Percentiles rank a stretch among this genome's conserved stretches.
Evolutionary conservation across 2,329 filamentous ascomycete species (phyloP).

Genomic region (Trichophyton mentagrophytes): DNA sequence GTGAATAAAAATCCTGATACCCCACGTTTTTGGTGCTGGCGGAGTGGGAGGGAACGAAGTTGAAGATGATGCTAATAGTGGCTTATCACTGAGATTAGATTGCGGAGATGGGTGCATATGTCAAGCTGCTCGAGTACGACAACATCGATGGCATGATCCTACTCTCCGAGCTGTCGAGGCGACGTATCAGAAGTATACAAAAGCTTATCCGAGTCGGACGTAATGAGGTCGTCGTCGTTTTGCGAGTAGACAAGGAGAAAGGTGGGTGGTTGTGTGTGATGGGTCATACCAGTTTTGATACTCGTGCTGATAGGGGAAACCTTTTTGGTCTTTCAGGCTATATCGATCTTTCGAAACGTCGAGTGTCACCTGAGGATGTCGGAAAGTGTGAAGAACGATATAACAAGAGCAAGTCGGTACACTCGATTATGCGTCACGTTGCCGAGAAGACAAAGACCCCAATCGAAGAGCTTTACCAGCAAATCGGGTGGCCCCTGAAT

Average conservation of each 20-base stretch:
- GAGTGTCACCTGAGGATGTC: conserved; percentile 94
- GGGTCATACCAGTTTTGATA: conserved; percentile 12
- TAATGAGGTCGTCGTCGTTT: conserved; percentile 96
- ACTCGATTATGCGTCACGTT: conserved; percentile 97
- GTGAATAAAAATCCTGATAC: conserved; percentile 33
- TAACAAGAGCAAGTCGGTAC: conserved; percentile 99
- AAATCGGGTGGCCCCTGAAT: conserved; percentile 93
- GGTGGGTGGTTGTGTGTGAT: conserved; percentile 37
- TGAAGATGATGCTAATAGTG: neutral
- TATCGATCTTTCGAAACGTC: conserved; percentile 96
- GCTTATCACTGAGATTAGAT: conserved; percentile 46
- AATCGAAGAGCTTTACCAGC: conserved; percentile 90
- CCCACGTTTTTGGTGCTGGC: neutral
- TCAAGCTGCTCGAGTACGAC: conserved; percentile 98
- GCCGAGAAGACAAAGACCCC: conserved; percentile 90
- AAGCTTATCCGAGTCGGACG: conserved; percentile 96
- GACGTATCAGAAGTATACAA: conserved; percentile 97
- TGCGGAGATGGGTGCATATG: conserved; percentile 99
- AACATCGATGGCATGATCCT: conserved; percentile 99
- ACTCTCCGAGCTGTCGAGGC: conserved; percentile 88
- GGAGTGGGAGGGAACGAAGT: neutral
- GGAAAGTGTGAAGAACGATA: conserved; percentile 98
- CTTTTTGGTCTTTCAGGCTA: conserved; percentile 46
- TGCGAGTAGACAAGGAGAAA: conserved; percentile 99
- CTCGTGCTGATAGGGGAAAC: neutral